These are phyloP conservation scores for Globisporangium uncinulatum DNA, from an alignment of 352 stramenopile genomes.

Conservation along the genomic window DNA sequence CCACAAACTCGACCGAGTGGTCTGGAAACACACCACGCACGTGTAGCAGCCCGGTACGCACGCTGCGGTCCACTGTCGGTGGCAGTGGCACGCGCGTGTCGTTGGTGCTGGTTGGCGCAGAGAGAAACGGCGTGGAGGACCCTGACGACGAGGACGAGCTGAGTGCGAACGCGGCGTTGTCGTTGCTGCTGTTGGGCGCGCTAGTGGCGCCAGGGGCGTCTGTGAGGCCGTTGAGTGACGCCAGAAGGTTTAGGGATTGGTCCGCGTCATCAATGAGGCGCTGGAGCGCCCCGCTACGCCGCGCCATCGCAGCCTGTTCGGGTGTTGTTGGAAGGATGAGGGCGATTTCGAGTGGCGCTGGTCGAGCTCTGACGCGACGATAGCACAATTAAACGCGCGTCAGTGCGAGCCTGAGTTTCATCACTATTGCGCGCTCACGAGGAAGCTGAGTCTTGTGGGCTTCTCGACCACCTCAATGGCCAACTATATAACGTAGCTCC, in stretches of 20 bases:
- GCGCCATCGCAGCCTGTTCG: slow-evolving; percentile 1
- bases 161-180: slow-evolving; percentile 36
- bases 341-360: no score
- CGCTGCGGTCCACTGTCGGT: slow-evolving; percentile 32
- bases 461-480: no score
- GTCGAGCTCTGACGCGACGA: no score
- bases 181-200: background rate
- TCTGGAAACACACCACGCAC: slow-evolving; percentile 81
- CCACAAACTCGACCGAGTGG: slow-evolving; percentile 75
- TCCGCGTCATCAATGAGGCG: slow-evolving; percentile 76
- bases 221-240: slow-evolving; percentile 35
- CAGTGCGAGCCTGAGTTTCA: no score
- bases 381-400: no score
- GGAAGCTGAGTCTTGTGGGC: no score
- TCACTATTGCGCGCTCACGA: no score
- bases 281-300: slow-evolving; percentile 52
- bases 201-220: background rate
- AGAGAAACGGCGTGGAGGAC: slow-evolving; percentile 5
- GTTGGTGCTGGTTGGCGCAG: background rate
- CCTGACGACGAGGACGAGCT: slow-evolving; percentile 10
- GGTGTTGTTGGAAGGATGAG: no score
- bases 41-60: slow-evolving; percentile 55
- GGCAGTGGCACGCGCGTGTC: slow-evolving; percentile 10
- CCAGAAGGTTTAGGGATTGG: slow-evolving; percentile 58
- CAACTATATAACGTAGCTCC: no score